A percentile compares a stretch with the other conserved stretches of the same genome.
phyloP scores from a whole-genome alignment of 805 yeast genomes.

The Suhomyces prunicola region DNA sequence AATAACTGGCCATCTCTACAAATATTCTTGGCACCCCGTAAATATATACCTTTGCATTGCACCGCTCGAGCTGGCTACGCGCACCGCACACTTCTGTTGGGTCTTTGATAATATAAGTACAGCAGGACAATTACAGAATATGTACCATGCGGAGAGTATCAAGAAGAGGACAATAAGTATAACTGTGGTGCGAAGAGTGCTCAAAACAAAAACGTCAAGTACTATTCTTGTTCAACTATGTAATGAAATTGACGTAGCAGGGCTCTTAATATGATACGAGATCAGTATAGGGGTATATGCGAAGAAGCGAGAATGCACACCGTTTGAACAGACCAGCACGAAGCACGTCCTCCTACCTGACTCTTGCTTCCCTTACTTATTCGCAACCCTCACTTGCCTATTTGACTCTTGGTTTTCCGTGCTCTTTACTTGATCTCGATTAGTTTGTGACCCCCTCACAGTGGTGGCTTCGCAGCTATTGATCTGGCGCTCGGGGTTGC shows the following conservation, averaged over 20 bases:
- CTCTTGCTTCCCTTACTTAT: not conserved
- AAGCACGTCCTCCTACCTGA: not conserved
- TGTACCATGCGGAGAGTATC: no score
- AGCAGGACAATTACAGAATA: no score
- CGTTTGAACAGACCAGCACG: not conserved
- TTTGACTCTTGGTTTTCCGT: not conserved
- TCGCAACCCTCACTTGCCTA: no score
- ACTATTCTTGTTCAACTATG: not conserved
- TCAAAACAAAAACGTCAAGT: not conserved
- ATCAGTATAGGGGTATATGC: not conserved
- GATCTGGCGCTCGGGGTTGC: not conserved
- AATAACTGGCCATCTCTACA: no score
- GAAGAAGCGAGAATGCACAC: not conserved
- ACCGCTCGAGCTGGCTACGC: not conserved
- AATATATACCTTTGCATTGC: not conserved
- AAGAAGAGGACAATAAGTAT: no score
- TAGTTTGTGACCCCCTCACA: not conserved
- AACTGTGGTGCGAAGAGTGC: no score
- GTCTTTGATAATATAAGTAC: no score
- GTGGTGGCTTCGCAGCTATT: conserved; percentile 1
- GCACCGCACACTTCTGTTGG: not conserved
- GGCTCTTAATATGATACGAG: not conserved
- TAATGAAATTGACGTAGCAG: not conserved
- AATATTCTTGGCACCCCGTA: no score
- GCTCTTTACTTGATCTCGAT: not conserved